phyloP scores from a whole-genome alignment of 2,329 filamentous ascomycete genomes.

The Trichophyton simii region DNA sequence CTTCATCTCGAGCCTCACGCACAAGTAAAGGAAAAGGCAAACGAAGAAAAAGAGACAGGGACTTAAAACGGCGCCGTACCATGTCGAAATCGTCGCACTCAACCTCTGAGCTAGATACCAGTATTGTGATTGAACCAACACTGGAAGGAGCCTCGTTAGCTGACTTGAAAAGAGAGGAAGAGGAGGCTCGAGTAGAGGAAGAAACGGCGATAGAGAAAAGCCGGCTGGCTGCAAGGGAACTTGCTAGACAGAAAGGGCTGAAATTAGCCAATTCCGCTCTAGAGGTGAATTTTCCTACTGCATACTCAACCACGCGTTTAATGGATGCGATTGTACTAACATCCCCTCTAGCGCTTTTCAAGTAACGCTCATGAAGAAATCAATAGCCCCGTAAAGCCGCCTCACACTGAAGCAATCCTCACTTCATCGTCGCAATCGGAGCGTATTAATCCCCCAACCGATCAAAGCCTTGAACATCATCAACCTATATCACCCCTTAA shows the following conservation, averaged over 20 bases:
- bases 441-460: neutral
- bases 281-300: slow-evolving; percentile 18
- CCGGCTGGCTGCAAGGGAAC: slow-evolving; percentile 41
- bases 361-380: no score
- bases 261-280: slow-evolving; percentile 18
- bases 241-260: slow-evolving; percentile 45
- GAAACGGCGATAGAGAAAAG: slow-evolving; percentile 43
- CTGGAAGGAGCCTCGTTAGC: slow-evolving; percentile 37
- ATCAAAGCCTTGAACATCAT: neutral
- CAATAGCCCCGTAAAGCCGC: no score
- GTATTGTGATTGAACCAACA: slow-evolving; percentile 17
- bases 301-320: neutral
- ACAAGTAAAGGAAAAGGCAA: slow-evolving; percentile 23
- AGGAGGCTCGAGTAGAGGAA: slow-evolving; percentile 41
- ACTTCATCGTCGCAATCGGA: neutral
- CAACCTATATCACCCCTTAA: neutral
- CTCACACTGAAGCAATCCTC: no score
- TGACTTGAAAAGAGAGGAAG: slow-evolving; percentile 48
- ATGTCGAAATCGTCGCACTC: slow-evolving; percentile 18
- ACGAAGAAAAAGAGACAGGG: slow-evolving; percentile 21
- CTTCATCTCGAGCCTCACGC: slow-evolving; percentile 35
- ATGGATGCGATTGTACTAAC: neutral
- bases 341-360: no score
- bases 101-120: slow-evolving; percentile 16
- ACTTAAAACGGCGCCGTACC: slow-evolving; percentile 14